Evolutionary conservation across 768 basidiomycete genomes (phyloP), one percentile per base, ranked within the genome.

Genomic region (Pisolithus tinctorius): DNA sequence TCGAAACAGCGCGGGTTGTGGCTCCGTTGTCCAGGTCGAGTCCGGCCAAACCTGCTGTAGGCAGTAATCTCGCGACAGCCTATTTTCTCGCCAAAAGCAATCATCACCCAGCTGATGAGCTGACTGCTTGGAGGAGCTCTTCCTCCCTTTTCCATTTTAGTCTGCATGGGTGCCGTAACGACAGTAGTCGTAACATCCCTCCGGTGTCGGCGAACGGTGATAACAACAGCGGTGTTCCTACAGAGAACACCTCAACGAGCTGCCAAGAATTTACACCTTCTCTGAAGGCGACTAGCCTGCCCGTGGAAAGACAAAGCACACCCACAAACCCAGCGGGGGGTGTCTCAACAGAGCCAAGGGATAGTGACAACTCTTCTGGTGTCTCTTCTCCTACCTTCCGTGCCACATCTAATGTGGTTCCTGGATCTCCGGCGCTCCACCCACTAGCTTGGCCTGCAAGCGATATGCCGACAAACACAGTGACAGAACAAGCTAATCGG

Each of bases 401-500:
- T 25, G 40, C n/a, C 13, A 45, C 26, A 14, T 29, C 25, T 41
- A 8, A 34, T 31, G n/a, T 31, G 23, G 17, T 10, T 38, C 38
- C 48, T 17, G 48, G 20, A 20, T 41, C 30, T 13, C 10, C 23
- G 5, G 42, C 39, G 34, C 16, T 30, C 27, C 25, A 25, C 25
- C 4, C 26, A 4, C 36, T 29, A 11, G 16, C 25, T 37, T 16
- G 3, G 16, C 46, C 13, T 4, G 14, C 40, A 17, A 25, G n/a
- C 4, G n/a, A 14, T 20, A 41, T 17, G 17, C 4, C 25, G 4
- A 20, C 40, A 20, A 20, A 1, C 40, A 41, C 25, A 20, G 36
- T 42, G 42, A 34, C 6, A 20, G 54, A 58, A 41, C 52, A 60
- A 47, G 40, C 2, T 48, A 47, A 37, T 45, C 47, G 27, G n/a